phyloP scores from a whole-genome alignment of 306 rosid species.

The Prosopis cineraria region DNA sequence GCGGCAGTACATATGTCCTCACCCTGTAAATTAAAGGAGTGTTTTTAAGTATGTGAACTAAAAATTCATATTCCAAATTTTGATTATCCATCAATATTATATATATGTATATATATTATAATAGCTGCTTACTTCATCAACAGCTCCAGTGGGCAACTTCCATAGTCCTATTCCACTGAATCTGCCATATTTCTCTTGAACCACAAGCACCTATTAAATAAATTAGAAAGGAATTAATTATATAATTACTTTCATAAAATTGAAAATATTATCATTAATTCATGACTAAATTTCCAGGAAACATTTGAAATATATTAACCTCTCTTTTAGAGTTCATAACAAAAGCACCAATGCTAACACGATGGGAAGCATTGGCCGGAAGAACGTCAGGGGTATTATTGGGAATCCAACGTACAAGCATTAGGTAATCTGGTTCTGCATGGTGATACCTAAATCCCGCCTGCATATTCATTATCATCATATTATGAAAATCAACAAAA shows the following conservation, averaged over 20 bases:
- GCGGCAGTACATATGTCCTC: slow-evolving; percentile 85
- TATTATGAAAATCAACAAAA: too few species aligned
- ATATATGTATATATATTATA: not conserved
- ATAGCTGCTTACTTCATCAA: slow-evolving; percentile 58
- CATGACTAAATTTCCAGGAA: not conserved
- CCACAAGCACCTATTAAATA: slow-evolving; percentile 69
- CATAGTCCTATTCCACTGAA: slow-evolving; percentile 74
- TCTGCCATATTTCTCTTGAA: slow-evolving; percentile 72
- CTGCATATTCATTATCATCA: not conserved
- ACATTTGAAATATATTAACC: slow-evolving; percentile 37
- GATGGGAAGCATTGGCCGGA: slow-evolving; percentile 88
- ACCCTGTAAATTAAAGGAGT: slow-evolving; percentile 56
- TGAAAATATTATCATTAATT: too few species aligned
- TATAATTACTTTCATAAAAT: too few species aligned
- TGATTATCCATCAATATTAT: not conserved
- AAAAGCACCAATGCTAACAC: slow-evolving; percentile 79
- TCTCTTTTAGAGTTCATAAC: slow-evolving; percentile 66
- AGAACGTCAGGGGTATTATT: slow-evolving; percentile 55
- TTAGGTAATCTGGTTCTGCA: slow-evolving; percentile 82
- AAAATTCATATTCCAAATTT: not conserved
- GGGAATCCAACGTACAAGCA: slow-evolving; percentile 83
- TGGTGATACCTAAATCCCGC: slow-evolving; percentile 59
- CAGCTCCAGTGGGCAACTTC: slow-evolving; percentile 90
- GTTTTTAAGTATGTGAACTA: not conserved
- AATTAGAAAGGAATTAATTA: not conserved